Evolutionary conservation across 1,284 basidiomycete genomes (phyloP).

Genomic region (Coriolopsis trogii): DNA sequence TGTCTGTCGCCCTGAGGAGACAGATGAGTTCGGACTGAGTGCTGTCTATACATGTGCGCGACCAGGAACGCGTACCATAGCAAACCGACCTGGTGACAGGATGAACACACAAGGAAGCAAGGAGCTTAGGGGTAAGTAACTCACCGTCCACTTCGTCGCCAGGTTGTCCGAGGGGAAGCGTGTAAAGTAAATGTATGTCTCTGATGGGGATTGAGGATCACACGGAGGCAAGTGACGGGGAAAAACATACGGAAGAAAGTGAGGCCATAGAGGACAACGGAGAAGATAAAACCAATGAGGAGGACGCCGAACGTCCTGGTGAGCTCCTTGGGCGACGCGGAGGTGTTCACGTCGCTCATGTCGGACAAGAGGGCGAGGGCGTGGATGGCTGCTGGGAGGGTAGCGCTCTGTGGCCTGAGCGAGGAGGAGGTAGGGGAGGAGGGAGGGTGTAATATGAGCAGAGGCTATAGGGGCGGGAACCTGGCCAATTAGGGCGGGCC

Average conservation of each 20-base stretch:
- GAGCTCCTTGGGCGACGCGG: slow-evolving; percentile 19
- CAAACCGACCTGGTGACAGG: slow-evolving; percentile 32
- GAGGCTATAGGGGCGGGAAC: background rate
- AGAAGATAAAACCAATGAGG: slow-evolving; percentile 40
- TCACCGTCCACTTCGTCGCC: slow-evolving; percentile 35
- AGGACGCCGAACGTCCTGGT: slow-evolving; percentile 39
- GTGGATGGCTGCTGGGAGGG: background rate
- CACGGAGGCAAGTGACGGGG: background rate
- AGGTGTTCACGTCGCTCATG: background rate
- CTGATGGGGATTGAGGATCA: slow-evolving; percentile 22
- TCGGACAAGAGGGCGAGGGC: background rate
- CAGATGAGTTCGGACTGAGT: background rate
- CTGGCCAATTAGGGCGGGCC: background rate
- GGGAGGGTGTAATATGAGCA: background rate
- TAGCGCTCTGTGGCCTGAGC: background rate
- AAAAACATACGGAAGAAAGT: slow-evolving; percentile 46
- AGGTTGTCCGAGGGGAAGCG: slow-evolving; percentile 37
- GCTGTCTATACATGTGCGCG: background rate
- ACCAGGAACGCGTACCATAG: slow-evolving; percentile 29
- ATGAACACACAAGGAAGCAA: background rate
- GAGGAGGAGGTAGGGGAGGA: background rate
- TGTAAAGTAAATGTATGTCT: slow-evolving; percentile 44
- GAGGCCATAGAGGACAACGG: slow-evolving; percentile 42
- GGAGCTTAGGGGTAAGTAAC: slow-evolving; percentile 10
- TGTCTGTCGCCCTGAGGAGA: slow-evolving; percentile 28